Evolutionary conservation across 495 filamentous ascomycete species (phyloP).

Genomic region (Durotheca rogersii): DNA sequence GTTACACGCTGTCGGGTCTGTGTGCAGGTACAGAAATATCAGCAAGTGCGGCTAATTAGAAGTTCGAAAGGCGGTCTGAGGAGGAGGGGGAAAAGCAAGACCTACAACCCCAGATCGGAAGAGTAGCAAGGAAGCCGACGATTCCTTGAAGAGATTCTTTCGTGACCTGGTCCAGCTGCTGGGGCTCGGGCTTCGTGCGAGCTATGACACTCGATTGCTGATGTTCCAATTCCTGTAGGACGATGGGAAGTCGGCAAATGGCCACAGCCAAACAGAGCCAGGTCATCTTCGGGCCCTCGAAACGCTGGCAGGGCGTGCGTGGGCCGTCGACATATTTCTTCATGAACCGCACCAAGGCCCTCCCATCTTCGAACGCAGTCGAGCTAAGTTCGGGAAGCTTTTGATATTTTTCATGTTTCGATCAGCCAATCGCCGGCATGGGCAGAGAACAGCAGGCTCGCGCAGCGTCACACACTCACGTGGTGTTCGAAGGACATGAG

Average conservation of each 20-base stretch:
- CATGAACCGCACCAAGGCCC: conserved; percentile 14
- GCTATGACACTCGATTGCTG: conserved; percentile 5
- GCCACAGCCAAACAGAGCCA: conserved; percentile 26
- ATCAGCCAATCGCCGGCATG: background rate
- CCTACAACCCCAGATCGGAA: conserved; percentile 29
- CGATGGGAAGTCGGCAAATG: conserved; percentile 4
- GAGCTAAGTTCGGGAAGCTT: conserved; percentile 23
- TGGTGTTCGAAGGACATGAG: conserved; percentile 19
- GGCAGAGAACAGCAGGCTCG: background rate
- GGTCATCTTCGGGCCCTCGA: conserved; percentile 9
- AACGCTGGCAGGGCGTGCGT: conserved; percentile 17
- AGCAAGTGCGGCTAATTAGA: too few relatives aligned
- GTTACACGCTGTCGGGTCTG: conserved; percentile 9
- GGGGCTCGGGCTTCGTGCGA: background rate
- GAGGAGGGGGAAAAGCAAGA: background rate
- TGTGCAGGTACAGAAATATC: too few relatives aligned
- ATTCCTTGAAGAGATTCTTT: conserved; percentile 11
- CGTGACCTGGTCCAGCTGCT: conserved; percentile 5
- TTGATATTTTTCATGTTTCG: too few relatives aligned
- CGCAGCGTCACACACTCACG: conserved; percentile 3
- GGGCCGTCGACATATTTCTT: conserved; percentile 13
- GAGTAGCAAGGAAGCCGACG: conserved; percentile 17
- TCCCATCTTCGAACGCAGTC: conserved; percentile 5
- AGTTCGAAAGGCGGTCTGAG: background rate
- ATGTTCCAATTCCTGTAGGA: conserved; percentile 1